These are phyloP conservation scores for Amphibolis antarctica DNA, from an alignment of 106 monocot species.

Conservation along the genomic window DNA sequence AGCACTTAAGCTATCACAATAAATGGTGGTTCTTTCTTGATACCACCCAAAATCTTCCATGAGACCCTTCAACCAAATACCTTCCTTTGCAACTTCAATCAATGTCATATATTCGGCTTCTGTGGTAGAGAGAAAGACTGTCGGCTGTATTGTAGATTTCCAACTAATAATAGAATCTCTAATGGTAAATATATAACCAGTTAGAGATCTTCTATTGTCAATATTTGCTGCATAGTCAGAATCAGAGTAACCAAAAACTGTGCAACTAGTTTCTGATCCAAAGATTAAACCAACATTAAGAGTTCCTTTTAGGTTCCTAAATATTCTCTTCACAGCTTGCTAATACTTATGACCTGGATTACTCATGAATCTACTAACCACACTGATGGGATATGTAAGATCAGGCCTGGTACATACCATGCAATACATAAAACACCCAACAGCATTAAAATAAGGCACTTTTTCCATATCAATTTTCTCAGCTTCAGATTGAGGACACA, in stretches of 20 bases:
- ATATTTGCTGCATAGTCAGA: not conserved
- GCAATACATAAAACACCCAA: not conserved
- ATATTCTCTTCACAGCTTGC: not conserved
- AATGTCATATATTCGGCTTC: not conserved
- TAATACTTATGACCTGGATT: not conserved
- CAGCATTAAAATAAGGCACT: not conserved
- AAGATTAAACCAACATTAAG: not conserved
- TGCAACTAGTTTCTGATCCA: not conserved
- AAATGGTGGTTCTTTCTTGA: not conserved
- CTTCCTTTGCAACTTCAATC: not conserved
- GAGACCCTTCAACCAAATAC: not conserved
- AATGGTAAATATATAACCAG: not conserved
- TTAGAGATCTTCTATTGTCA: not conserved
- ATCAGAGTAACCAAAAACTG: not conserved
- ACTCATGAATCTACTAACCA: not conserved
- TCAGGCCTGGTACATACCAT: not conserved
- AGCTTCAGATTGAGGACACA: not conserved
- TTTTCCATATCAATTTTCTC: not conserved
- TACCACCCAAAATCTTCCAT: not conserved
- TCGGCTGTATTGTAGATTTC: not conserved
- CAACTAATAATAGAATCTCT: not conserved
- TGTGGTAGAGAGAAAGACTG: not conserved
- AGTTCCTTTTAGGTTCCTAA: not conserved
- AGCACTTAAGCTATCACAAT: not conserved
- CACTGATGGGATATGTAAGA: not conserved